Evolutionary conservation across 2,329 filamentous ascomycete genomes (phyloP).

Genomic region (Diatrype stigma): DNA sequence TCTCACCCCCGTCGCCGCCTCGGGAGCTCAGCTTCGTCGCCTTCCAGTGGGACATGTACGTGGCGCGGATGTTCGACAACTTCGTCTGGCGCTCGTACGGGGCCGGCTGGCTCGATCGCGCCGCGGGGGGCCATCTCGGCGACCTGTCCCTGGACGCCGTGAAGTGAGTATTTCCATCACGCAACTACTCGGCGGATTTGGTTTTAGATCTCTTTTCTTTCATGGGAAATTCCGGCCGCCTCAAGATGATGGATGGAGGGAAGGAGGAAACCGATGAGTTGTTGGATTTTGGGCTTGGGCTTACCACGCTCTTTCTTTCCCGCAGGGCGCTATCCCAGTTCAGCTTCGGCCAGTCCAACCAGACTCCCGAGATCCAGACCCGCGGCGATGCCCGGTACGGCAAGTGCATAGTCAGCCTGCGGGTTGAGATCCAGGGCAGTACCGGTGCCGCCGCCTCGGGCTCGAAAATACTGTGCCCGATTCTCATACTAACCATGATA

Average conservation of each 20-base stretch:
- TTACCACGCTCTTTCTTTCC: too few species aligned
- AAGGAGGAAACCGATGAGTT: too few species aligned
- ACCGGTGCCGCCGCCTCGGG: conserved; percentile 3
- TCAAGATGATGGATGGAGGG: too few species aligned
- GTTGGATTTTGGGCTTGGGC: too few species aligned
- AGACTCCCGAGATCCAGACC: conserved; percentile 7
- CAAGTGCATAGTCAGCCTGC: conserved; percentile 11
- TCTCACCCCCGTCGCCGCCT: conserved; percentile 2
- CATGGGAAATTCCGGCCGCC: too few species aligned
- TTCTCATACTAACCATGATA: conserved; percentile 15
- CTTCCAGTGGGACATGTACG: conserved; percentile 6
- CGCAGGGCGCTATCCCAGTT: conserved; percentile 13
- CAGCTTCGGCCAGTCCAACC: conserved; percentile 12
- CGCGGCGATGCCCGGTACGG: conserved; percentile 12
- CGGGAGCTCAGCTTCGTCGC: conserved; percentile 11
- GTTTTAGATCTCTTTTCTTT: too few species aligned
- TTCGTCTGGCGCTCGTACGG: conserved; percentile 17
- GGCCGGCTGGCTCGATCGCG: conserved; percentile 12
- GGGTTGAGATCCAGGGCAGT: conserved; percentile 9
- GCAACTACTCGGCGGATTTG: too few species aligned
- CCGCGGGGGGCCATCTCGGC: conserved; percentile 12
- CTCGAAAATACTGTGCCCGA: conserved; percentile 8
- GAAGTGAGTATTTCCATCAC: too few species aligned
- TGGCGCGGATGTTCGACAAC: conserved; percentile 11
- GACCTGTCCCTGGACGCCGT: conserved; percentile 11